phyloP scores from a whole-genome alignment of 257 asterid species.

The Fraxinus cuspidata region DNA sequence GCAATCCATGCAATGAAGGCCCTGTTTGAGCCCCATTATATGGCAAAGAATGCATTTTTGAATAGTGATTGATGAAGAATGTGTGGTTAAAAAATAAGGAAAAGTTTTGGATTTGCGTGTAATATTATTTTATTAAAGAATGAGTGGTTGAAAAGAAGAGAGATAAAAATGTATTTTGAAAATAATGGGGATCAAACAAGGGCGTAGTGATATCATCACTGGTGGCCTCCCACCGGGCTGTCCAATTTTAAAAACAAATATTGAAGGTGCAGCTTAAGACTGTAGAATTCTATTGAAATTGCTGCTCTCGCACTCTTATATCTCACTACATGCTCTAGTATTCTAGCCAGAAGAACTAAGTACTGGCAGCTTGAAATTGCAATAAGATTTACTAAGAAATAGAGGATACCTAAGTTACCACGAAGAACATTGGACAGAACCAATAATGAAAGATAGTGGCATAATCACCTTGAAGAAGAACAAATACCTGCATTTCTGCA shows the following conservation, averaged over 20 bases:
- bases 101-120: no score
- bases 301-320: neutral
- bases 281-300: neutral
- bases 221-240: neutral
- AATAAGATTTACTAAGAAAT: neutral
- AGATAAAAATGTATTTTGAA: no score
- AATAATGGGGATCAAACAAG: no score
- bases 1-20: neutral
- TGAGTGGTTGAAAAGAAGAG: no score
- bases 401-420: slow-evolving; percentile 2
- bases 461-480: slow-evolving; percentile 8
- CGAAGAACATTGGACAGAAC: neutral
- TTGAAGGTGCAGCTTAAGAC: neutral
- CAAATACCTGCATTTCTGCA: slow-evolving; percentile 69
- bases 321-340: neutral
- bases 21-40: no score
- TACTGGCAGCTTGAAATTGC: neutral
- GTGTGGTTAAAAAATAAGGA: no score
- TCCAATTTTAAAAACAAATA: neutral
- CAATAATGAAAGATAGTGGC: neutral
- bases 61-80: no score
- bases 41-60: no score
- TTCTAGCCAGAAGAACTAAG: neutral
- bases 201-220: neutral
- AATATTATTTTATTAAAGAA: no score